Base-by-base conservation (phyloP, 2,329 filamentous ascomycete genomes). In the Penicillium sp. region DNA sequence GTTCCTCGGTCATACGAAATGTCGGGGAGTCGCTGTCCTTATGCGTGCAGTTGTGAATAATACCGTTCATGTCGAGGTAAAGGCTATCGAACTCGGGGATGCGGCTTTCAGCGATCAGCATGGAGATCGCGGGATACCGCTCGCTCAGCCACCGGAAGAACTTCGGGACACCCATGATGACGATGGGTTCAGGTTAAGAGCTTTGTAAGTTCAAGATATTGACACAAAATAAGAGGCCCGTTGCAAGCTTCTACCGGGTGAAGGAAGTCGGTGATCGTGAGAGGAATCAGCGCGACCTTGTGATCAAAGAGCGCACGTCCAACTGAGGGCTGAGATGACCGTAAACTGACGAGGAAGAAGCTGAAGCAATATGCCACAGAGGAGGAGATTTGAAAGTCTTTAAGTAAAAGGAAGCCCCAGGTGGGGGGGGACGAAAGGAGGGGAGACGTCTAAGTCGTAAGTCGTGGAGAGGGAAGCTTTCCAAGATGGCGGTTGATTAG, bases 111-210 rank as follows among this genome's bases (percentile, higher is more conserved):
- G 94, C 92, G 74, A 99, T 99, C 70, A 99, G 84, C 83, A 98
- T 94, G 54, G 95, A 99, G 77, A 99, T 99, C 62, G 95, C 88
- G 56, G 95, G 95, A 85, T 99, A 99, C 70, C 96, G 89, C 86
- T 99, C 96, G 60, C 93, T 97, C 84, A 99, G 90, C 95, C 96
- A 99, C 85, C 95, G 86, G 82, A 96, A 96, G 83, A 96, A 96
- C 75, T 96, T 96, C 74, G 82, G 82, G 66, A 91, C 88, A 85
- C 88, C 87, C 87, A 87, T 85, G 72, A 62, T 76, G 73, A 75
- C 69, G 66, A 63, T 57, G 46, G 60, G 55, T 22, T 50, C 5
- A 13, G 16, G 24, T 58, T 55, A 36, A 43, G 55, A 19, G 18
- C 14, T 55, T 24, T 19, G 53, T 47, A 16, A 56, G 56, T 7